phyloP scores from a whole-genome alignment of 2,329 filamentous ascomycete species.

The Aaosphaeria arxii region DNA sequence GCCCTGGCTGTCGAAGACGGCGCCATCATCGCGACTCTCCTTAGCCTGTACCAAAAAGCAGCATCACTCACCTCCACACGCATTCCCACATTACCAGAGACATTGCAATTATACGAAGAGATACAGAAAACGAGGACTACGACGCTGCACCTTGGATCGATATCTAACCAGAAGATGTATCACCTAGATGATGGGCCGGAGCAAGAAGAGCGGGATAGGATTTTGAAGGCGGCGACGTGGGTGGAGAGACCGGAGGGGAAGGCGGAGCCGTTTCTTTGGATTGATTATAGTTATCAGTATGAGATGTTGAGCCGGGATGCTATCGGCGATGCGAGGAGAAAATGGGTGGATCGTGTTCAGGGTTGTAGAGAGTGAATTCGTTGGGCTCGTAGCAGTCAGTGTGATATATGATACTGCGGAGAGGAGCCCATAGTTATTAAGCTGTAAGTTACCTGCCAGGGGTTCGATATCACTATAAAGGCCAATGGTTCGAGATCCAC shows the following conservation, averaged over 20 bases:
- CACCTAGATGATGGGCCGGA: constrained; percentile 10
- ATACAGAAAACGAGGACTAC: constrained; percentile 9
- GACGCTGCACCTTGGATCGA: constrained; percentile 1
- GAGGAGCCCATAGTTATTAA: no score
- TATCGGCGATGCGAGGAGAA: constrained; percentile 5
- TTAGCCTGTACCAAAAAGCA: constrained; percentile 3
- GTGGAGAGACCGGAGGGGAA: constrained; percentile 1
- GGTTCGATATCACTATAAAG: no score
- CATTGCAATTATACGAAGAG: constrained; percentile 8
- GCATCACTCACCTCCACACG: background rate
- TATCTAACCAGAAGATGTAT: constrained; percentile 9
- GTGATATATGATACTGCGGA: no score
- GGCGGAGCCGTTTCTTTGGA: constrained; percentile 7
- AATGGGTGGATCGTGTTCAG: constrained; percentile 1
- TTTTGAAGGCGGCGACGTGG: constrained; percentile 5
- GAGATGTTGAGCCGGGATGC: constrained; percentile 5
- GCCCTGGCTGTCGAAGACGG: constrained; percentile 66
- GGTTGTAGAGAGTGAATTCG: no score
- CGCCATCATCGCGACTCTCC: constrained; percentile 31
- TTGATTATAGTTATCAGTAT: constrained; percentile 9
- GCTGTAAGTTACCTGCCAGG: no score
- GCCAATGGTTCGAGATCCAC: no score
- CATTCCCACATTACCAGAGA: constrained; percentile 1
- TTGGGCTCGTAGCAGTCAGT: no score
- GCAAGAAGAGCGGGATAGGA: constrained; percentile 8